Evolutionary conservation across 164 flowering plant species (phyloP).

Genomic region (Magnolia officinalis): DNA sequence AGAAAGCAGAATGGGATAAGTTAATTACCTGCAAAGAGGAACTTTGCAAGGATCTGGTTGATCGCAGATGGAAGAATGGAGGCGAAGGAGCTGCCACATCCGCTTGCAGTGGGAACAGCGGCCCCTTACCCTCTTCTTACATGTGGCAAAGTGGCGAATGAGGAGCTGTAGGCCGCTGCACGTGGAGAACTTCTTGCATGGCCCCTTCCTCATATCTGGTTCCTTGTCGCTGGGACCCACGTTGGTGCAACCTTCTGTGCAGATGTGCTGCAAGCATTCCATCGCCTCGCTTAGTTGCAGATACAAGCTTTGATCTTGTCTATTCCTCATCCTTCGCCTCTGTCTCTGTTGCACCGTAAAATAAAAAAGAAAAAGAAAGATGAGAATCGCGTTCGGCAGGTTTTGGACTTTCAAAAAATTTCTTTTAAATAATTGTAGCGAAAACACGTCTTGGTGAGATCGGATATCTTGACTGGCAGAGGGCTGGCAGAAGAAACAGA

Average conservation of each 20-base stretch:
- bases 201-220: slow-evolving; percentile 34
- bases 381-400: too few species aligned
- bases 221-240: slow-evolving; percentile 68
- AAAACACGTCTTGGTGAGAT: too few species aligned
- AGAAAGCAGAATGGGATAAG: not conserved
- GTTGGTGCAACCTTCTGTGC: slow-evolving; percentile 77
- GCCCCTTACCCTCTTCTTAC: slow-evolving; percentile 61
- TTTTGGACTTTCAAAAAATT: too few species aligned
- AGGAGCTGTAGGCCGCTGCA: slow-evolving; percentile 73
- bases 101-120: slow-evolving; percentile 79
- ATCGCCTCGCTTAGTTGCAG: slow-evolving; percentile 83
- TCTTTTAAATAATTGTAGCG: too few species aligned
- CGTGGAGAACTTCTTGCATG: slow-evolving; percentile 61
- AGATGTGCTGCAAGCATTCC: slow-evolving; percentile 90
- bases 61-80: slow-evolving; percentile 83
- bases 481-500: too few species aligned
- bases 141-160: slow-evolving; percentile 69
- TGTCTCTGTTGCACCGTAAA: slow-evolving; percentile 43
- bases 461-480: too few species aligned
- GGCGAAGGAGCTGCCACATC: slow-evolving; percentile 90
- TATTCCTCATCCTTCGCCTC: slow-evolving; percentile 38
- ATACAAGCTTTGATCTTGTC: slow-evolving; percentile 51
- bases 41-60: slow-evolving; percentile 64
- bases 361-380: too few species aligned
- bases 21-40: slow-evolving; percentile 81